A percentile compares a stretch with the other conserved stretches of the same genome.
Conservation (phyloP, 768 basidiomycete genomes). For the Amanita pseudoporphyria region DNA sequence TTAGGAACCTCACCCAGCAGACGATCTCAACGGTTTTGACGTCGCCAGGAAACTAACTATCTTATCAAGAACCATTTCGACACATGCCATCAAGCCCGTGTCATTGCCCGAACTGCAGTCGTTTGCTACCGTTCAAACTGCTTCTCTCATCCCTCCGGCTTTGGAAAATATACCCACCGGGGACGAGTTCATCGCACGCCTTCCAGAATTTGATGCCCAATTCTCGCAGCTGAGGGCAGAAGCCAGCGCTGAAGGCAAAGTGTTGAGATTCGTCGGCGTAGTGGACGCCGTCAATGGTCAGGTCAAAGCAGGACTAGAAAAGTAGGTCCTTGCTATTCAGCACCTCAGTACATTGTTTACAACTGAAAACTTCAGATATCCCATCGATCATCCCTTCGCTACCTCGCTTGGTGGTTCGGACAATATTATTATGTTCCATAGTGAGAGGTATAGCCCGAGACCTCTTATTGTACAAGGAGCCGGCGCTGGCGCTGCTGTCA, state of each 20-base stretch:
- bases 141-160: constrained; percentile 75
- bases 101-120: constrained; percentile 57
- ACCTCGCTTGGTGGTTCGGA: constrained; percentile 94
- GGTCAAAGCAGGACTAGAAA: constrained; percentile 84
- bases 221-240: constrained; percentile 71
- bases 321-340: constrained; percentile 39
- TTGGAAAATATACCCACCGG: constrained; percentile 62
- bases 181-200: constrained; percentile 70
- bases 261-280: constrained; percentile 90
- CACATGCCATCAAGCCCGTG: constrained; percentile 21
- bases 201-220: constrained; percentile 76
- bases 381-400: constrained; percentile 85
- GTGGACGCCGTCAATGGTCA: constrained; percentile 66
- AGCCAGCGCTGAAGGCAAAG: constrained; percentile 71
- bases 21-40: constrained; percentile 94
- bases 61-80: constrained; percentile 69
- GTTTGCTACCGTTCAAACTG: constrained; percentile 70
- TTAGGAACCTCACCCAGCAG: constrained; percentile 91
- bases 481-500: constrained; percentile 96
- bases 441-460: constrained; percentile 78
- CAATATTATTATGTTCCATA: constrained; percentile 98
- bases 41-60: constrained; percentile 97
- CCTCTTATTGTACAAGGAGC: constrained; percentile 94
- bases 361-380: constrained; percentile 48
- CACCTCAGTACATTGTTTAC: neutral